Conservation (phyloP, 177 flowering plant species). For the Vitis hybrid region DNA sequence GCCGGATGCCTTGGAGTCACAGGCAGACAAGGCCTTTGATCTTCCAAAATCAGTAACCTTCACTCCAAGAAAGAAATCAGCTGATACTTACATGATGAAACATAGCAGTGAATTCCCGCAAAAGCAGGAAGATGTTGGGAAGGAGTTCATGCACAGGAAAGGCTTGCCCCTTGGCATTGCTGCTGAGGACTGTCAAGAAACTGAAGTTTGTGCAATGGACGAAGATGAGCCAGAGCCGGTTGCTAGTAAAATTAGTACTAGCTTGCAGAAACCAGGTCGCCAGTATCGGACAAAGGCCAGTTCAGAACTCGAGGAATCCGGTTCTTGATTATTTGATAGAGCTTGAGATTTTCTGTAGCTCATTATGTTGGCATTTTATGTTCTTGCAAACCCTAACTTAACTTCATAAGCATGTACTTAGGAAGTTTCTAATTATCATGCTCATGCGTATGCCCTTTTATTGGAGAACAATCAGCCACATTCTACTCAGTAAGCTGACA, state of each 20-base stretch:
- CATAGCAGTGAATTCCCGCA: constrained; percentile 18
- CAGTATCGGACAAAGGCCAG: constrained; percentile 46
- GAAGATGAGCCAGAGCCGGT: constrained; percentile 55
- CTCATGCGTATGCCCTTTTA: too few relatives aligned
- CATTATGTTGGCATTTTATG: background rate
- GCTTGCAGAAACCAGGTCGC: constrained; percentile 32
- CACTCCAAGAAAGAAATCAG: constrained; percentile 55
- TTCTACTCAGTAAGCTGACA: too few relatives aligned
- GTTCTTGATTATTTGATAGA: background rate
- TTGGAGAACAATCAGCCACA: too few relatives aligned
- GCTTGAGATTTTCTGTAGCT: background rate
- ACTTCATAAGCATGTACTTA: too few relatives aligned
- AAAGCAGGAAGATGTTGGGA: constrained; percentile 18
- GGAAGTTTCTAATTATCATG: too few relatives aligned
- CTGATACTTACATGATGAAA: constrained; percentile 16
- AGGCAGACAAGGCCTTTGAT: constrained; percentile 26
- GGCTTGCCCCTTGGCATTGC: constrained; percentile 41
- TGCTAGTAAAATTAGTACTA: constrained; percentile 12
- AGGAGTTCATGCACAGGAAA: constrained; percentile 24
- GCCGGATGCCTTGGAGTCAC: constrained; percentile 19
- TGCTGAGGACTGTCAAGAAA: constrained; percentile 33
- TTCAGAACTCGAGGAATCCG: constrained; percentile 20
- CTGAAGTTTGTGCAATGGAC: constrained; percentile 71
- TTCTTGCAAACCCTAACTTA: background rate
- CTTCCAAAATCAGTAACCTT: constrained; percentile 60